A percentile compares a stretch with the other conserved stretches of the same genome.
Evolutionary conservation across 805 yeast species (phyloP).

Genomic region (Spathaspora boniae): DNA sequence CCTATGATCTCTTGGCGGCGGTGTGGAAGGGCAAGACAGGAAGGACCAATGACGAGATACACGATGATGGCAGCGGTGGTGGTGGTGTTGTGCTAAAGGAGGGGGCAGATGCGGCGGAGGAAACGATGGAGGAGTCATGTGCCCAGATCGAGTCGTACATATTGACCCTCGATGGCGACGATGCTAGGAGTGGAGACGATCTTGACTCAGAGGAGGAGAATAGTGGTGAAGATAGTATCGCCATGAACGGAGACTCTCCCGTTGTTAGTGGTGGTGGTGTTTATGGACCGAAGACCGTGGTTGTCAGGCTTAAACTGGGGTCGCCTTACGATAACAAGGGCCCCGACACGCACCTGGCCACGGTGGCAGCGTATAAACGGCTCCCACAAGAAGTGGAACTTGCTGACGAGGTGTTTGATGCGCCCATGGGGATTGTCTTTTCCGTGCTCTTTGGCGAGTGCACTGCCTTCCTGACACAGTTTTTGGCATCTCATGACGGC

Average conservation of each 20-base stretch:
- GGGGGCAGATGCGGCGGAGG: conserved; percentile 40
- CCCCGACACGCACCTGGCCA: conserved; percentile 59
- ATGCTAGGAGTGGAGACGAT: conserved; percentile 18
- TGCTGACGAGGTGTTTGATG: conserved; percentile 49
- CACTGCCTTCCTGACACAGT: conserved; percentile 33
- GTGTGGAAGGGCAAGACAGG: conserved; percentile 58
- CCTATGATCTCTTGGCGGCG: conserved; percentile 64
- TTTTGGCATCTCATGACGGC: conserved; percentile 45
- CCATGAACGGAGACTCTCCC: conserved; percentile 4
- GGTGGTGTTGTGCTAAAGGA: conserved; percentile 35
- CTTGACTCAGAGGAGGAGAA: conserved; percentile 18
- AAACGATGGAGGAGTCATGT: conserved; percentile 18
- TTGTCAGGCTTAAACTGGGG: conserved; percentile 34
- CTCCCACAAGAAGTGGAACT: conserved; percentile 42
- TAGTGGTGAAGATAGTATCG: conserved; percentile 29
- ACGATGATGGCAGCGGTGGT: conserved; percentile 48
- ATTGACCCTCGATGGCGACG: conserved; percentile 45
- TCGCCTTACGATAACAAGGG: conserved; percentile 53
- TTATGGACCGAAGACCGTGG: conserved; percentile 12
- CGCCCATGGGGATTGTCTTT: conserved; percentile 76
- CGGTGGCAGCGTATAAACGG: conserved; percentile 32
- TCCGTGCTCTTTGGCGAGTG: conserved; percentile 66
- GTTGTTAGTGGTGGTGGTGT: background rate
- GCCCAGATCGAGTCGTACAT: conserved; percentile 26
- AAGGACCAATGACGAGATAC: conserved; percentile 19